These are phyloP conservation scores for Xylariales sp. DNA, from an alignment of 2,329 filamentous ascomycete genomes.

Conservation along the genomic window DNA sequence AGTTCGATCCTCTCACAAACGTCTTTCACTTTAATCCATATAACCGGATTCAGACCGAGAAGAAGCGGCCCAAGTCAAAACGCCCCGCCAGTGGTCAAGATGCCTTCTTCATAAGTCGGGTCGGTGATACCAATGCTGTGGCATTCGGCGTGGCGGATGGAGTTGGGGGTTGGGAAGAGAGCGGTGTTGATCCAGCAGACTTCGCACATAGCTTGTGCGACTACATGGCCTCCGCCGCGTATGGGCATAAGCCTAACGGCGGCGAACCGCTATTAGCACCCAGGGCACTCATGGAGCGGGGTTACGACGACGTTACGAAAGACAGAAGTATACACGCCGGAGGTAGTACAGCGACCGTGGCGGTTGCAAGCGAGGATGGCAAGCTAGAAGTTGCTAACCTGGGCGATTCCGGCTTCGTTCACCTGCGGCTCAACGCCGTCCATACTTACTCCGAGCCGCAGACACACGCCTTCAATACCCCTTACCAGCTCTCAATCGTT, in stretches of 20 bases:
- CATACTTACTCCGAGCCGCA: conserved; percentile 86
- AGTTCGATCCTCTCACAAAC: conserved; percentile 75
- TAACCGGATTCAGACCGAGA: conserved; percentile 66
- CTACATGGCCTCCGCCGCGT: conserved; percentile 85
- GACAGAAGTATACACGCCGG: conserved; percentile 82
- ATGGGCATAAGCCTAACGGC: conserved; percentile 60
- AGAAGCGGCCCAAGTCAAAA: conserved; percentile 64
- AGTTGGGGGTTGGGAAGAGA: conserved; percentile 94
- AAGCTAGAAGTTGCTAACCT: conserved; percentile 89
- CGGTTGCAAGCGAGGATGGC: conserved; percentile 77
- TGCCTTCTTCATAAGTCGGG: conserved; percentile 89
- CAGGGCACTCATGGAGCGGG: conserved; percentile 79
- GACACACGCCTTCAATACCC: conserved; percentile 97
- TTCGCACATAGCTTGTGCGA: conserved; percentile 95
- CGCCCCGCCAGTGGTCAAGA: conserved; percentile 90
- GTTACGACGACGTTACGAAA: conserved; percentile 82
- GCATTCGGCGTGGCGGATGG: conserved; percentile 94
- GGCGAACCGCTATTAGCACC: conserved; percentile 63
- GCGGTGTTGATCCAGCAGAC: conserved; percentile 91
- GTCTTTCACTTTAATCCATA: conserved; percentile 78
- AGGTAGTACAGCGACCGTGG: conserved; percentile 93
- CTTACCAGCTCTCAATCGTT: conserved; percentile 91
- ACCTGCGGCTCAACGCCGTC: conserved; percentile 86
- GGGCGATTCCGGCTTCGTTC: conserved; percentile 93
- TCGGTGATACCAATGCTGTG: conserved; percentile 78